phyloP scores from a whole-genome alignment of 1,139 yeast genomes.

The Yarrowia galli region DNA sequence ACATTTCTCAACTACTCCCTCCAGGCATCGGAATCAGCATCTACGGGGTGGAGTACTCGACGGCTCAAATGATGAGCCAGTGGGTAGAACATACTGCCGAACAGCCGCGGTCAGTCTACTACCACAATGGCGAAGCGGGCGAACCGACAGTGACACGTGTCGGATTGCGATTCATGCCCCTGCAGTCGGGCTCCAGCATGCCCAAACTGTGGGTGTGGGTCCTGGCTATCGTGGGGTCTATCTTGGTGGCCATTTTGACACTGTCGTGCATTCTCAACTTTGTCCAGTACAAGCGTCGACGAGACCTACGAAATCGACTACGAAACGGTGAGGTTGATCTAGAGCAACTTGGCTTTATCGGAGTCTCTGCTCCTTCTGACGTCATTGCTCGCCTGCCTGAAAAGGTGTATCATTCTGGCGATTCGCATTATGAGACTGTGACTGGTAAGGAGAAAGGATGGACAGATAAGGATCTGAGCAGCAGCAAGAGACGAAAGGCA shows the following conservation, averaged over 20 bases:
- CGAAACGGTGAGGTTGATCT: conserved; percentile 46
- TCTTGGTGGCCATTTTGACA: conserved; percentile 39
- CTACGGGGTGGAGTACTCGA: conserved; percentile 16
- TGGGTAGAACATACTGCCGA: conserved; percentile 19
- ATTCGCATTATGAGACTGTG: conserved; percentile 15
- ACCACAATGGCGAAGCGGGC: conserved; percentile 6
- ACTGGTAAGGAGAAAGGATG: neutral
- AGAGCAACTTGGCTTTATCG: conserved; percentile 45
- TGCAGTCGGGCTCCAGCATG: neutral
- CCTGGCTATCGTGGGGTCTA: conserved; percentile 41
- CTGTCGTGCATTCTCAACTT: conserved; percentile 42
- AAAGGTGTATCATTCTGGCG: conserved; percentile 40
- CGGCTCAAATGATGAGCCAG: conserved; percentile 13
- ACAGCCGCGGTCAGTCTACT: neutral
- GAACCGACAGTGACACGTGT: conserved; percentile 18
- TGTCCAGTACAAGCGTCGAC: conserved; percentile 43
- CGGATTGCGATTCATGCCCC: neutral
- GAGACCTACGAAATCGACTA: conserved; percentile 44
- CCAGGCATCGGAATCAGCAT: conserved; percentile 7
- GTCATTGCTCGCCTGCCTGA: conserved; percentile 45
- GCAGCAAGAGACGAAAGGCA: neutral
- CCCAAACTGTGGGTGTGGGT: conserved; percentile 42
- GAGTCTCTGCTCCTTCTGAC: conserved; percentile 45
- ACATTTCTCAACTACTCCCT: conserved; percentile 13
- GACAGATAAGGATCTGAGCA: neutral